Conservation (phyloP, 2,329 filamentous ascomycete genomes). For the Ophiosphaerella narmari region DNA sequence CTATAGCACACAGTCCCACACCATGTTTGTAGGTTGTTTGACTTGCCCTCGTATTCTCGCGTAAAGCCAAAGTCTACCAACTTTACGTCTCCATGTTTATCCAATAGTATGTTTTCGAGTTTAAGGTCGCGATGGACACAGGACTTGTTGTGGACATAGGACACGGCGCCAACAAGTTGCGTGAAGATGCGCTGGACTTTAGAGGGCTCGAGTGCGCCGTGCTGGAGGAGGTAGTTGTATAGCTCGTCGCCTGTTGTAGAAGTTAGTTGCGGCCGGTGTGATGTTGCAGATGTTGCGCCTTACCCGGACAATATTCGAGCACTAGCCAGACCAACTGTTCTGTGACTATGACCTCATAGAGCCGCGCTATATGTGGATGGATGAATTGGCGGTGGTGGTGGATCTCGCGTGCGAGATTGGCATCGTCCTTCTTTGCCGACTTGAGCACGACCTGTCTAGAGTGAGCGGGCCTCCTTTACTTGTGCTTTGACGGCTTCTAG, state of each 20-base stretch:
- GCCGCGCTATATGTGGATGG: slow-evolving; percentile 92
- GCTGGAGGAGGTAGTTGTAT: slow-evolving; percentile 89
- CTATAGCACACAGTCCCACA: slow-evolving; percentile 98
- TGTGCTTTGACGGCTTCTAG: background rate
- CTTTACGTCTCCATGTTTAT: slow-evolving; percentile 97
- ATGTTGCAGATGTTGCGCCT: background rate
- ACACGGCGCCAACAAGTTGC: slow-evolving; percentile 91
- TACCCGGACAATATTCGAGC: slow-evolving; percentile 93
- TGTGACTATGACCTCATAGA: slow-evolving; percentile 98
- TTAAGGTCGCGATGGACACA: slow-evolving; percentile 98
- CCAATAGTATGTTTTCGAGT: slow-evolving; percentile 92
- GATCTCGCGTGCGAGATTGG: slow-evolving; percentile 94
- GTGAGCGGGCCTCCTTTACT: slow-evolving; percentile 13
- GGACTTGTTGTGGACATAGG: slow-evolving; percentile 91
- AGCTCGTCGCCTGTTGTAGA: slow-evolving; percentile 78
- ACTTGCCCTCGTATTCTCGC: slow-evolving; percentile 92
- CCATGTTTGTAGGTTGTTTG: slow-evolving; percentile 94
- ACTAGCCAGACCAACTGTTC: slow-evolving; percentile 95
- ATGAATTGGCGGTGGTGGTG: slow-evolving; percentile 98
- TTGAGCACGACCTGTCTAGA: slow-evolving; percentile 87
- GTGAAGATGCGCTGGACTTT: slow-evolving; percentile 97
- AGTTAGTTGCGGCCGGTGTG: slow-evolving; percentile 6
- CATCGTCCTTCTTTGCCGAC: slow-evolving; percentile 93
- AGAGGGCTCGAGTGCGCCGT: slow-evolving; percentile 79
- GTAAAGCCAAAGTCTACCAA: slow-evolving; percentile 98